Evolutionary conservation across 805 yeast species (phyloP), one percentile per base, ranked within the genome.

Genomic region (Teunomyces pallodes): DNA sequence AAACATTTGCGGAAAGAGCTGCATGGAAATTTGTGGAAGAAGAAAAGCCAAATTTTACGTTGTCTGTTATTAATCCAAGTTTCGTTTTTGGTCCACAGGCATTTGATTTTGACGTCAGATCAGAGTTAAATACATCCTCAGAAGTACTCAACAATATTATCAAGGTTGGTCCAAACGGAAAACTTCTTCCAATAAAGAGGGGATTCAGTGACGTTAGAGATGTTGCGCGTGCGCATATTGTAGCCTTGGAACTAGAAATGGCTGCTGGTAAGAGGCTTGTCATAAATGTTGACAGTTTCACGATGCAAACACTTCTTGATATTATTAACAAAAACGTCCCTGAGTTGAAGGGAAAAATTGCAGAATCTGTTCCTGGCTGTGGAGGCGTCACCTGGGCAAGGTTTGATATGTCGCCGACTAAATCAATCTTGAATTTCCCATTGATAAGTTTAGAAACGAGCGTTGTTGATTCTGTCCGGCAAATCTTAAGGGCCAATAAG

Each of bases 1-100:
- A 82, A 62, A 80, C 77, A 36, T 74, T 76, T 50, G 86, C 87
- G 13, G 89, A 84, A 58, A 63, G 66, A 43, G 75, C 80, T 1
- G 86, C 86, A 3, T 82, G 89, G 84, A 74, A 79, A 4, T 74
- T 69, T 13, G 67, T 78, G 44, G 56, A 71, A 16, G 52, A 61
- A 26, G 63, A 66, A 36, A 62, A 61, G 42, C 66, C 74, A 4
- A 26, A 41, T 2, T 50, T 44, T 36, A 48, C 32, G 52, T 50
- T 70, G 32, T 43, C 65, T 6, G 54, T 64, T 1, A 67, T 70
- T 13, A 65, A 64, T 46, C 76, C 76, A 2, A 66, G 64, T 9
- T 69, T 58, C 45, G 74, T 71, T 3, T 70, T 71, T 51, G 76
- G 76, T 0, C 76, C 76, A 1, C 75, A 71, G 52, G 70, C 69